These are phyloP conservation scores for Cicer chorassanicum DNA, from an alignment of 306 rosid genomes.

Conservation along the genomic window DNA sequence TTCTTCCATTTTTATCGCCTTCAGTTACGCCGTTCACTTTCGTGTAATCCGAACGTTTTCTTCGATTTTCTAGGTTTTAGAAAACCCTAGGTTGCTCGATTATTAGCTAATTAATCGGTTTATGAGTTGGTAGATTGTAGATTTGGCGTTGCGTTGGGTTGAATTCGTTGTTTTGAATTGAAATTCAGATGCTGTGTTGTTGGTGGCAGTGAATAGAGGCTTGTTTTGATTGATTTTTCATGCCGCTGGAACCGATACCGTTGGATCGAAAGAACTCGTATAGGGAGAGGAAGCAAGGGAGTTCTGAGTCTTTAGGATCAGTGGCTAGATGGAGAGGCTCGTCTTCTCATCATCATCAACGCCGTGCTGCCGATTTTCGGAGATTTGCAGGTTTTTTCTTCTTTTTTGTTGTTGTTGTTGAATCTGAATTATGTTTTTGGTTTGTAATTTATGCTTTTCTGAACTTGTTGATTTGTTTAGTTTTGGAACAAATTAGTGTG, in stretches of 20 bases:
- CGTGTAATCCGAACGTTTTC: neutral
- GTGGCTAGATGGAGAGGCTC: constrained; percentile 93
- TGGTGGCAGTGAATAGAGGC: neutral
- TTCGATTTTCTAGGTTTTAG: neutral
- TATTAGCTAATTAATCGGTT: neutral
- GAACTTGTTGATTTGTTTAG: neutral
- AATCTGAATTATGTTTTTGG: neutral
- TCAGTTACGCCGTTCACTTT: neutral
- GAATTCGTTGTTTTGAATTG: neutral
- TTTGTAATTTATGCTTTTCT: constrained; percentile 10
- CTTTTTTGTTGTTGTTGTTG: neutral
- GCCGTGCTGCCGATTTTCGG: constrained; percentile 60
- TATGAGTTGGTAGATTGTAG: neutral
- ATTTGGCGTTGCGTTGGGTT: neutral
- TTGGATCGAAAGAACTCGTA: constrained; percentile 94
- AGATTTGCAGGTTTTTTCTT: constrained; percentile 67
- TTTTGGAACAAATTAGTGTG: neutral
- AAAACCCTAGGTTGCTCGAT: constrained; percentile 10
- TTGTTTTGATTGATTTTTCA: constrained; percentile 54
- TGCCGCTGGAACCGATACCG: constrained; percentile 98
- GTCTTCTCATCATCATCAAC: constrained; percentile 55
- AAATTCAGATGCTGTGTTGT: neutral
- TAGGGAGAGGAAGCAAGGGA: constrained; percentile 95
- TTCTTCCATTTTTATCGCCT: too few relatives aligned
- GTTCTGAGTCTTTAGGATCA: constrained; percentile 79